Base-by-base conservation (phyloP, 2,329 filamentous ascomycete species). In the Chaetothyriales sp. region DNA sequence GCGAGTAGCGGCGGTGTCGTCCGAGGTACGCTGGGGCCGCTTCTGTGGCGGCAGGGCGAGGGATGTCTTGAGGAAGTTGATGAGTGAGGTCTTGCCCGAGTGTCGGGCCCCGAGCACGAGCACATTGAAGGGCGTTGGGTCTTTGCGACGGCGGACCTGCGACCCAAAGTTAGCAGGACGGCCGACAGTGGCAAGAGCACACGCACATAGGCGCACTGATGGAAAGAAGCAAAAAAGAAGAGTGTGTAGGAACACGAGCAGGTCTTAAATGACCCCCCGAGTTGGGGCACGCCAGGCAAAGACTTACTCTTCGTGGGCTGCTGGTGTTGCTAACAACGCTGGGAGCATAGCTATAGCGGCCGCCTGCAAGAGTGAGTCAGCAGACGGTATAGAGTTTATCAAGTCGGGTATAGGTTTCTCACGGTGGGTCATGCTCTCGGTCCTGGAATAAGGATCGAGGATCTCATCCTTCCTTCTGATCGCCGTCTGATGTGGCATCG, bases 61-160 rank as follows among this genome's bases (percentile, higher is more conserved):
- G 1, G 90, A 84, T 48, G 81, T 85, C 69, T 87, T 87, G 59
- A 98, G 80, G 64, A 98, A 96, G 59, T 95, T 86, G 63, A 98
- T 83, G 69, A 98, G 95, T 1, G 88, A 95, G 0, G 89, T 94
- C 73, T 98, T 98, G 66, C 92, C 92, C 6, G 86, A 83, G 66
- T 83, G 84, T 53, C 85, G 82, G 47, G 87, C 84, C 53, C 92
- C 92, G 61, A 96, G 80, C 54, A 98, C 82, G 53, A 98, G 79
- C 60, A 98, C 81, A 67, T 98, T 98, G 78, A 96, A 95, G 0
- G 92, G 88, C 9, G 90, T 95, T 7, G 92, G 92, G 64, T 98
- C 92, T 74, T 95, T 96, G 72, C 92, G 83, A 73, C 90, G 84
- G 61, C 92, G 82, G 59, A 96, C 18, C 45, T 47, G n/a, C 3